Evolutionary conservation across 225 moss, liverwort and hornwort genomes (phyloP), one percentile per base, ranked within the genome.

Genomic region (Marchantia paleacea): DNA sequence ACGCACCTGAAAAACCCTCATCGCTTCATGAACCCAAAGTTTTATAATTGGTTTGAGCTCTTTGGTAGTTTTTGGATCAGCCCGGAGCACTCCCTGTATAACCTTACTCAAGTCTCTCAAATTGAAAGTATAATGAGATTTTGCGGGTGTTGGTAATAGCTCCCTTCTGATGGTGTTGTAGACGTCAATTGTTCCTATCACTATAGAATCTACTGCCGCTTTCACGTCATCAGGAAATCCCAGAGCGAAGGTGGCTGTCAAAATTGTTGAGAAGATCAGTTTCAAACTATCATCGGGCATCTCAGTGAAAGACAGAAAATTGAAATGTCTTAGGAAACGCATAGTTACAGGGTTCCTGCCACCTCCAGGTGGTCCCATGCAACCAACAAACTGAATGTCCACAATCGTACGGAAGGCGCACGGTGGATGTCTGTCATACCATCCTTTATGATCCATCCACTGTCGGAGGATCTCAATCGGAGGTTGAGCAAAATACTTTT

Each of bases 361-460:
- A 62, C 94, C 94, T 22, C 94, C 92, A 0, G 94, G 92, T 1
- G 94, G 94, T 49, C 96, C 96, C 94, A 96, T 94, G 22, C 91
- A 91, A 70, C 94, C 96, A 65, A 96, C 87, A 71, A 96, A 96
- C 81, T 96, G 96, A 58, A 96, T 94, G 73, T 94, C 96, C 48
- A 96, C 89, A 77, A 96, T 87, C 12, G 85, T 92, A 68, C 91
- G 89, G 78, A 96, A 96, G 52, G 96, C 94, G 10, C 96, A 96
- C 0, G 96, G 96, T 47, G 94, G 96, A 63, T 85, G 87, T 47
- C 94, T 90, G 15, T 94, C 94, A 78, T 96, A 96, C 96, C 96
- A 96, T 25, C 96, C 94, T 28, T 85, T 86, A 6, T 96, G 96
- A 69, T 96, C 94, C 96, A 96, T 96, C 96, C 94, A 96, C 78